Evolutionary conservation across 257 asterid genomes (phyloP).

Genomic region (Solanum appendiculatum): DNA sequence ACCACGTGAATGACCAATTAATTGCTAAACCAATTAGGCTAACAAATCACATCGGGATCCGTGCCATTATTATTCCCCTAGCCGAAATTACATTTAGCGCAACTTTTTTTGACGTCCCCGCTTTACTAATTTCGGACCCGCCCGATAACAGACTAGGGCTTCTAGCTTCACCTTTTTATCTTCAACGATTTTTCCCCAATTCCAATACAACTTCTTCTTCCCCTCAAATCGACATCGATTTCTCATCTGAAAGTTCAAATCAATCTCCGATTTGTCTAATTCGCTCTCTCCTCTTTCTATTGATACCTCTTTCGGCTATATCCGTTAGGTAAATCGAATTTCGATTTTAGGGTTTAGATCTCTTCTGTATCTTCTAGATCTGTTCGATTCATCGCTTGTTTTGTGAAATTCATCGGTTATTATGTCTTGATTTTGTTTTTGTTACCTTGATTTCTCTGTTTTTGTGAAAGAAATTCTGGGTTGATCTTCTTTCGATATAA

Average conservation of each 20-base stretch:
- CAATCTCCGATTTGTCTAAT: background rate
- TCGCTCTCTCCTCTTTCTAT: conserved; percentile 5
- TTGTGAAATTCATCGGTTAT: background rate
- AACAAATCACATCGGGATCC: background rate
- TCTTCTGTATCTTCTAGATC: background rate
- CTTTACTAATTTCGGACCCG: conserved; percentile 4
- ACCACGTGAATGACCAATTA: background rate
- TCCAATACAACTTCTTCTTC: background rate
- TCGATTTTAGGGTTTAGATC: conserved; percentile 15
- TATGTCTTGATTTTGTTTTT: background rate
- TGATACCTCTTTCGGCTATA: background rate
- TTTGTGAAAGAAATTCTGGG: background rate
- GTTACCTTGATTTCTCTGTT: background rate
- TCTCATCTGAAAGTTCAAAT: conserved; percentile 3
- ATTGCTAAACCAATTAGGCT: background rate
- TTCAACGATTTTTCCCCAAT: background rate
- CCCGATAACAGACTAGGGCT: background rate
- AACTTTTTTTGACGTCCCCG: background rate
- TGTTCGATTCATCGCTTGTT: background rate
- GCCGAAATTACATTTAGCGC: background rate
- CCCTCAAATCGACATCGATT: conserved; percentile 3
- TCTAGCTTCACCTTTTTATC: background rate
- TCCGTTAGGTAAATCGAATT: background rate
- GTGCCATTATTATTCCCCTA: background rate
- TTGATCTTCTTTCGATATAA: background rate